Evolutionary conservation across 768 basidiomycete species (phyloP), one percentile per base, ranked within the genome.

Genomic region (Lactarius evosmus): DNA sequence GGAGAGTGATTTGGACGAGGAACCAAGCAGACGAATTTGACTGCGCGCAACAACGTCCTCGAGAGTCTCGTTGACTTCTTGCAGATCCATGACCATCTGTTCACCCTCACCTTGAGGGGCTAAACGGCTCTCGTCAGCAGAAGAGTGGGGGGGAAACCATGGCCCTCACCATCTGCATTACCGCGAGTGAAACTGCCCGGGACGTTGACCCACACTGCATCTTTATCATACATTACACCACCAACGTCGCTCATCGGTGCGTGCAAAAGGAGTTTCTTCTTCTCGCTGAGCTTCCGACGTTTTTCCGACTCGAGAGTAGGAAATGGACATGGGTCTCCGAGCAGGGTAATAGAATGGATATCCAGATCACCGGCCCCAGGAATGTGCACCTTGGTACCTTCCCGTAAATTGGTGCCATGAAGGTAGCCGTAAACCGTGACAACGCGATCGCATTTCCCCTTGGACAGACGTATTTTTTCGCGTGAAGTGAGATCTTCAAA

Each of bases 191-290:
- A 99, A 71, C 84, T 96, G 1, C 97, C 97, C 14, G 94, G 91
- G 11, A 98, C 95, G 73, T 98, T 98, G 67, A 99, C 89, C 82
- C 92, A 99, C 2, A 99, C 95, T 0, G 95, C 93, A 72, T 98
- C 96, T 74, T 98, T 98, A 78, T 99, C 97, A 72, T 96, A 98
- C 76, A 91, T 85, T 60, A 99, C 85, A 3, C 96, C 97, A 12
- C 96, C 96, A 2, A 98, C 89, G 71, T 98, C 96, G 74, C 95
- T 97, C 97, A 99, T 98, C 1, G 97, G 97, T 17, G 97, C 97
- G 74, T 98, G 93, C 1, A 98, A 85, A 1, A 96, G 77, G 44
- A 93, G 73, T 73, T 91, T 95, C 75, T 90, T 92, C 79, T 97
- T 96, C 75, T 98, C 97, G 70, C 93, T 95, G 70, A 99, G 80